Evolutionary conservation across 768 basidiomycete genomes (phyloP).

Genomic region (Russula sp.): DNA sequence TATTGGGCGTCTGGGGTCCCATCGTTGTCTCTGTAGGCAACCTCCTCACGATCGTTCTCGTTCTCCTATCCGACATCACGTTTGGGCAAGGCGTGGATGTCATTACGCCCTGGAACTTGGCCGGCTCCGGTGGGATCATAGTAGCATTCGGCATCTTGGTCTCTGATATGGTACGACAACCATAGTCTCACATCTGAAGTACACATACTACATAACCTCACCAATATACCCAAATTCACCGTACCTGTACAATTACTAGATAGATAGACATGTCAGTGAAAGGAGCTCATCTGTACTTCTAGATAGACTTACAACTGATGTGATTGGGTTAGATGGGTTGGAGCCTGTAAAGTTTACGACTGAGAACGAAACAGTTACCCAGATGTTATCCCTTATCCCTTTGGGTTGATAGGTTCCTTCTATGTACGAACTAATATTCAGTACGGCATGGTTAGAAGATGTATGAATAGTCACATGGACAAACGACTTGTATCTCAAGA

Average conservation of each 20-base stretch:
- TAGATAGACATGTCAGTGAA: neutral
- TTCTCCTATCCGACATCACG: conserved; percentile 72
- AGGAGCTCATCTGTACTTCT: neutral
- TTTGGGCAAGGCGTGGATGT: conserved; percentile 62
- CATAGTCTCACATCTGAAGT: conserved; percentile 1
- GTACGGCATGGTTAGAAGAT: too few relatives aligned
- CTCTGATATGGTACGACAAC: conserved; percentile 56
- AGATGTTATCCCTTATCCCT: too few relatives aligned
- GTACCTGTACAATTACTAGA: neutral
- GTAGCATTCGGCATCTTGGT: conserved; percentile 78
- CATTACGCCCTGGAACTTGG: conserved; percentile 66
- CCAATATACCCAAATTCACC: neutral
- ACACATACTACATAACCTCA: neutral
- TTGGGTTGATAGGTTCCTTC: too few relatives aligned
- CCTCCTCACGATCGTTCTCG: conserved; percentile 91
- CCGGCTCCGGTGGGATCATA: conserved; percentile 78
- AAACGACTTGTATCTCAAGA: too few relatives aligned
- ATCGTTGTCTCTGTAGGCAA: conserved; percentile 85
- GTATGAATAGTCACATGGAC: too few relatives aligned
- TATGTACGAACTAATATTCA: too few relatives aligned
- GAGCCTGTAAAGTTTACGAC: neutral
- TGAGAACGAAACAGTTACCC: neutral
- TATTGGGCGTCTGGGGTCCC: conserved; percentile 85
- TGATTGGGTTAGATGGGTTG: neutral
- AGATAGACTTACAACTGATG: neutral